These are phyloP conservation scores for Thelephora terrestris DNA, from an alignment of 1,284 basidiomycete genomes.

Conservation along the genomic window DNA sequence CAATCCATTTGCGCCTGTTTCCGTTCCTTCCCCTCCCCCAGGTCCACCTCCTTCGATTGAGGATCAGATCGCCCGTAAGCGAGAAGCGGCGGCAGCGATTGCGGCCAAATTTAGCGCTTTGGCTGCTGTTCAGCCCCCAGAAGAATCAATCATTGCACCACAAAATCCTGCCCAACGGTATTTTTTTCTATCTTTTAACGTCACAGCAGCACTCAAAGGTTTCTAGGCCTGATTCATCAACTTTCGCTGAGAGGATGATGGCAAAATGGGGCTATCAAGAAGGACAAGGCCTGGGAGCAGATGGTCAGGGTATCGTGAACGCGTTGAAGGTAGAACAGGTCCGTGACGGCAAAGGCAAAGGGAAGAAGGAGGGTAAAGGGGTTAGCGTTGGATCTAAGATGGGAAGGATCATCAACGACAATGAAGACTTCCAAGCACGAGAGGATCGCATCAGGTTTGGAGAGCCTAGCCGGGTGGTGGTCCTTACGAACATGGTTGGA, in stretches of 20 bases:
- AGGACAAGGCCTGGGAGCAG: slow-evolving; percentile 81
- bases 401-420: slow-evolving; percentile 82
- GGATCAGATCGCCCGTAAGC: slow-evolving; percentile 43
- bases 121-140: slow-evolving; percentile 24
- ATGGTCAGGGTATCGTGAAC: slow-evolving; percentile 78
- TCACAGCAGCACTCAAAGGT: slow-evolving; percentile 1
- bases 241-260: slow-evolving; percentile 76
- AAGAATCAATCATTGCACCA: slow-evolving; percentile 17
- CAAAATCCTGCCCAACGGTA: slow-evolving; percentile 25
- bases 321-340: slow-evolving; percentile 76
- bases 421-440: slow-evolving; percentile 62
- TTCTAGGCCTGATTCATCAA: slow-evolving; percentile 51
- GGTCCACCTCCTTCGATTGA: slow-evolving; percentile 28
- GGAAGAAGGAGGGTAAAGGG: slow-evolving; percentile 18
- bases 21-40: slow-evolving; percentile 39
- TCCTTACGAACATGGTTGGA: slow-evolving; percentile 82
- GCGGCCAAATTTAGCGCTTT: slow-evolving; percentile 61
- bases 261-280: slow-evolving; percentile 93
- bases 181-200: slow-evolving; percentile 8
- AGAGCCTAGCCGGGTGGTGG: slow-evolving; percentile 80
- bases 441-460: slow-evolving; percentile 77
- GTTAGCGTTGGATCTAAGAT: slow-evolving; percentile 45
- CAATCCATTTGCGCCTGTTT: slow-evolving; percentile 51
- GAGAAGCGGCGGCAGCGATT: slow-evolving; percentile 72
- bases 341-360: slow-evolving; percentile 29